These are phyloP conservation scores for Cladophialophora exuberans DNA, from an alignment of 2,329 filamentous ascomycete species.

Conservation along the genomic window DNA sequence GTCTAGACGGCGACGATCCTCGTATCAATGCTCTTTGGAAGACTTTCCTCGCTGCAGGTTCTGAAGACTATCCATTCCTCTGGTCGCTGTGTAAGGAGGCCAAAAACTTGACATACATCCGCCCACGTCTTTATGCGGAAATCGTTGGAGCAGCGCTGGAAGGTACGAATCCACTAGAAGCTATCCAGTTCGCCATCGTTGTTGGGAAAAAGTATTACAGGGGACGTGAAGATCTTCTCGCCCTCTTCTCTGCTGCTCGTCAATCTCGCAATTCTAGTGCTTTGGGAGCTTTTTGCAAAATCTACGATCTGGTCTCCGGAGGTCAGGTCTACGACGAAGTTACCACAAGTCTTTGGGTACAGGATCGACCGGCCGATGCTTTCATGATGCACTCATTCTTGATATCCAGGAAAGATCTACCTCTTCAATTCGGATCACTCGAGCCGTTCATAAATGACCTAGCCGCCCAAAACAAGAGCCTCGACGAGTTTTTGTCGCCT, in stretches of 20 bases:
- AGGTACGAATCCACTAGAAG: slow-evolving; percentile 28
- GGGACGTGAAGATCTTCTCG: slow-evolving; percentile 25
- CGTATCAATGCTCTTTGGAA: slow-evolving; percentile 25
- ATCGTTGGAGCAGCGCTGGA: slow-evolving; percentile 48
- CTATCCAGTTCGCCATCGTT: slow-evolving; percentile 27
- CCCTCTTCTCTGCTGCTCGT: slow-evolving; percentile 22
- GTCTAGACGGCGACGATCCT: slow-evolving; percentile 28
- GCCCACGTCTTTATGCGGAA: slow-evolving; percentile 46
- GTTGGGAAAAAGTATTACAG: slow-evolving; percentile 23
- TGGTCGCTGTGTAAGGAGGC: slow-evolving; percentile 21
- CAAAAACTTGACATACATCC: slow-evolving; percentile 27
- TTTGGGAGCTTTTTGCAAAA: slow-evolving; percentile 43
- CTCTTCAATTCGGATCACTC: slow-evolving; percentile 42
- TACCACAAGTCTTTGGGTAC: slow-evolving; percentile 46
- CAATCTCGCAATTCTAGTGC: slow-evolving; percentile 33
- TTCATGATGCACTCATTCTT: slow-evolving; percentile 53
- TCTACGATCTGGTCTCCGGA: slow-evolving; percentile 45
- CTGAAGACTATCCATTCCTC: slow-evolving; percentile 24
- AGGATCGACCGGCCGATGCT: slow-evolving; percentile 43
- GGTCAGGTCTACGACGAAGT: slow-evolving; percentile 49
- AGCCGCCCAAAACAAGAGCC: slow-evolving; percentile 35
- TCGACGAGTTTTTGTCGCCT: slow-evolving; percentile 22
- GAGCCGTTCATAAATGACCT: slow-evolving; percentile 47
- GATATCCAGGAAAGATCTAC: slow-evolving; percentile 46
- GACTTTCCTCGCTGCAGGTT: slow-evolving; percentile 27